Conservation (phyloP, 257 asterid species). For the Solanum ossicruentum region DNA sequence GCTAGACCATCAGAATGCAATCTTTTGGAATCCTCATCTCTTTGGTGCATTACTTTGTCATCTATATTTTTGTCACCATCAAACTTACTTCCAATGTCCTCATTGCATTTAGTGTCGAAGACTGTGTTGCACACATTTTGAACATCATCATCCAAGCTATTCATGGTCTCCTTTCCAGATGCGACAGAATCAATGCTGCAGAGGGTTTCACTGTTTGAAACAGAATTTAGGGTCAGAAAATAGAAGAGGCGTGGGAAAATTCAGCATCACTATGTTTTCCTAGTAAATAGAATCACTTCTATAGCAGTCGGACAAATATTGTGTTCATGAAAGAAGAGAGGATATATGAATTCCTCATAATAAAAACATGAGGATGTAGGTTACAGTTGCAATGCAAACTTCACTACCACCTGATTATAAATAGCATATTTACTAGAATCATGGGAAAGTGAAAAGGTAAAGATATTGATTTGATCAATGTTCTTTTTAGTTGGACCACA, state of each 20-base stretch:
- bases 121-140: neutral
- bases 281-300: neutral
- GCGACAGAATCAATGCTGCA: neutral
- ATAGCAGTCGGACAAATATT: neutral
- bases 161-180: neutral
- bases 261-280: neutral
- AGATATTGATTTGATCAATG: neutral
- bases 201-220: neutral
- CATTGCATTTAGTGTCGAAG: neutral
- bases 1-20: neutral
- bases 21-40: neutral
- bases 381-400: neutral
- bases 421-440: neutral
- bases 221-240: neutral
- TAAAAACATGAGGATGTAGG: neutral
- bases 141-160: neutral
- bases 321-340: neutral
- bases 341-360: neutral
- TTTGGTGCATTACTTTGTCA: neutral
- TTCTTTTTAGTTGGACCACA: neutral
- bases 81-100: neutral
- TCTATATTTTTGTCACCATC: neutral
- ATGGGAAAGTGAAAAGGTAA: neutral
- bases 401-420: neutral
- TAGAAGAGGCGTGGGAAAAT: neutral